Percentiles rank a stretch among this genome's conserved stretches.
Conservation (phyloP, 257 asterid species). For the Forsythia suspensa region DNA sequence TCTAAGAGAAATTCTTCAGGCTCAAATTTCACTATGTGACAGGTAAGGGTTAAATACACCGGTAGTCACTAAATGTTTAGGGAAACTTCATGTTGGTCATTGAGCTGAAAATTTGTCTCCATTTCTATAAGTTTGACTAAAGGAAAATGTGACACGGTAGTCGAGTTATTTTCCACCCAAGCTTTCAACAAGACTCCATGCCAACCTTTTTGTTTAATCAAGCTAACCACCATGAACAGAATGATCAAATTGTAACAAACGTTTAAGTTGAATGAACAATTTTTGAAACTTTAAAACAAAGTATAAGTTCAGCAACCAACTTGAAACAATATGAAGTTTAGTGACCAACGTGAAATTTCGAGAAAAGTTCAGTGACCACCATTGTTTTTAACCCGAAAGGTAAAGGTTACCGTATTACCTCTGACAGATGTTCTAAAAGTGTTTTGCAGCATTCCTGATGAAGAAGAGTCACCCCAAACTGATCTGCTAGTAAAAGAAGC, state of each 20-base stretch:
- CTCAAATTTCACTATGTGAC: not conserved
- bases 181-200: not conserved
- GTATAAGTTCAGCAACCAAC: not conserved
- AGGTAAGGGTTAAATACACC: not conserved
- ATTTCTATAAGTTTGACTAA: not conserved
- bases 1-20: not conserved
- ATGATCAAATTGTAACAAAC: not conserved
- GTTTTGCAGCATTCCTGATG: slow-evolving; percentile 96
- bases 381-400: not conserved
- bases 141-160: not conserved
- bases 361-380: not conserved
- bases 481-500: slow-evolving; percentile 89
- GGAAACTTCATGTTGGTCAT: not conserved
- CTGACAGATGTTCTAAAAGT: slow-evolving; percentile 79
- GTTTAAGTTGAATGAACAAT: not conserved
- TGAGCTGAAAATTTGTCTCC: not conserved
- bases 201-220: not conserved
- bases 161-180: not conserved
- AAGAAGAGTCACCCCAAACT: slow-evolving; percentile 85
- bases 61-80: not conserved
- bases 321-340: not conserved
- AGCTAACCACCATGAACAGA: not conserved
- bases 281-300: not conserved
- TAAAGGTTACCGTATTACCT: slow-evolving; percentile 50
- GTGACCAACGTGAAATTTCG: not conserved